phyloP scores from a whole-genome alignment of 345 rosid genomes.

The Physaria fendleri region DNA sequence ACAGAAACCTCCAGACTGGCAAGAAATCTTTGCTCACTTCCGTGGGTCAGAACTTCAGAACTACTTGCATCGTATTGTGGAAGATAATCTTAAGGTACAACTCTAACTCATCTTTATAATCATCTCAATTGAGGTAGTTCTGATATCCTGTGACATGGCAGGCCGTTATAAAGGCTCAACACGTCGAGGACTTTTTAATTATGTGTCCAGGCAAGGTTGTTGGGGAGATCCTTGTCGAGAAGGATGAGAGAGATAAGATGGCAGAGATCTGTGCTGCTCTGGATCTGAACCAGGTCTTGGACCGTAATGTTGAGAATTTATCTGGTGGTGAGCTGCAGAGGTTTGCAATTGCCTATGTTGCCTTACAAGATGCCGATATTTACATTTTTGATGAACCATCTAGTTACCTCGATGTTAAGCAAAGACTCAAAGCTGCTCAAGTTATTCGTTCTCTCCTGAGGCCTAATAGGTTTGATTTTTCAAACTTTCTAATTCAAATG shows the following conservation, averaged over 20 bases:
- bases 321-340: conserved; percentile 99
- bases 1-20: conserved; percentile 99
- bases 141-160: conserved; percentile 20
- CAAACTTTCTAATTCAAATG: neutral
- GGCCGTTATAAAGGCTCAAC: conserved; percentile 98
- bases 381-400: conserved; percentile 99
- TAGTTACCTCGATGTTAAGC: conserved; percentile 98
- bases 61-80: conserved; percentile 89
- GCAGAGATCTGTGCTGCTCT: conserved; percentile 69
- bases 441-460: conserved; percentile 84
- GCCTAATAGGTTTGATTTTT: conserved; percentile 67
- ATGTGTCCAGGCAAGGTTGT: conserved; percentile 94
- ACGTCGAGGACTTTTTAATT: conserved; percentile 93
- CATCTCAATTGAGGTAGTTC: neutral
- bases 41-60: conserved; percentile 97
- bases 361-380: conserved; percentile 91
- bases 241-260: conserved; percentile 78
- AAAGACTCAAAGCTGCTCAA: conserved; percentile 98
- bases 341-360: conserved; percentile 95
- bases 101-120: neutral
- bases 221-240: conserved; percentile 87
- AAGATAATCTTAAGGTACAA: conserved; percentile 85
- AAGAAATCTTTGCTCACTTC: conserved; percentile 91
- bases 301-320: conserved; percentile 81
- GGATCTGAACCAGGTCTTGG: conserved; percentile 89